Evolutionary conservation across 75 land plant species (phyloP), one percentile per base, ranked within the genome.

Genomic region (Chamaecyparis obtusa): DNA sequence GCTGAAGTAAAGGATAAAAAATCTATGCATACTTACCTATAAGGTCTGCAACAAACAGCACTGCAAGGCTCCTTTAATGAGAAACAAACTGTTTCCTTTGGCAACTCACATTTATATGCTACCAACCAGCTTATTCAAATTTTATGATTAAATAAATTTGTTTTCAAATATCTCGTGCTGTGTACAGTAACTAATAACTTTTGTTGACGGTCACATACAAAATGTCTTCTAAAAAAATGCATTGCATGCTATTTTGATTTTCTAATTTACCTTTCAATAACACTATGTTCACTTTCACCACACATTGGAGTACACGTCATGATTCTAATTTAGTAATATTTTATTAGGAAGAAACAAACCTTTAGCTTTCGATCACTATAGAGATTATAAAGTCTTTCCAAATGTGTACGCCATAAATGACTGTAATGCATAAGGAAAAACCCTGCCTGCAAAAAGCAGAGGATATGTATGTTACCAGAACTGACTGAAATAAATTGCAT

Each of bases 401-500:
- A 75, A 88, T 97, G 95, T 76, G 90, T 81, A 83, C 89, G 91
- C 94, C 94, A 98, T 14, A 92, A 87, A 86, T 93, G 94, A 87
- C 60, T 35, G 89, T 96, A 93, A 84, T 96, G 94, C 64, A 91
- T 87, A 9, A 98, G 89, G 87, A 94, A 95, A 90, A 98, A 98
- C 0, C 99, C 97, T 84, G 90, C 92, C 99, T 98, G 95, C 48
- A 90, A 16, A 46, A 55, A 83, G 17, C 33, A 35, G 30, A 60
- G 67, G 75, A 35, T 19, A 86, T 9, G 19, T 21, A 39, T 78
- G 81, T 78, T 14, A 32, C 15, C 33, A 74, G 2, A 72, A 32
- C 77, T 11, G 77, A 35, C 77, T 46, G 48, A 46, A 46, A 46
- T 46, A 74, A 55, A 55, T 55, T 55, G 11, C 13, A 55, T 35